Percentiles rank a stretch among this genome's conserved stretches.
These are phyloP conservation scores for Cladorrhinum sp. DNA, from an alignment of 2,329 filamentous ascomycete genomes.

Conservation along the genomic window DNA sequence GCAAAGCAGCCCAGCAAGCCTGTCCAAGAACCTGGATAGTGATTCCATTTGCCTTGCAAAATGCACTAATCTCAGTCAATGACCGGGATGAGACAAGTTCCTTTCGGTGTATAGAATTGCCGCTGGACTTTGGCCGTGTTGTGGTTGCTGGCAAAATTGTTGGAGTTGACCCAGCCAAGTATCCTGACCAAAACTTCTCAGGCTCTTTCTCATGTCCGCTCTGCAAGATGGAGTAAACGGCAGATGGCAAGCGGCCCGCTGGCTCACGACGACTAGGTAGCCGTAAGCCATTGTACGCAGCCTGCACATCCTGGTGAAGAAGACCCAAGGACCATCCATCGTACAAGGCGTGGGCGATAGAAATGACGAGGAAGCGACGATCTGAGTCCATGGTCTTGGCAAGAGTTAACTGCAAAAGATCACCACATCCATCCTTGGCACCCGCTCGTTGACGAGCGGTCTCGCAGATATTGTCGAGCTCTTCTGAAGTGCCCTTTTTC, in stretches of 20 bases:
- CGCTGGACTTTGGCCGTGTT: neutral
- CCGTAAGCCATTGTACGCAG: conserved; percentile 54
- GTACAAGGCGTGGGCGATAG: conserved; percentile 82
- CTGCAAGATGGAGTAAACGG: conserved; percentile 44
- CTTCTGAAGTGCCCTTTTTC: conserved; percentile 26
- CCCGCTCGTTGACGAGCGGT: conserved; percentile 39
- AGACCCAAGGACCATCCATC: conserved; percentile 81
- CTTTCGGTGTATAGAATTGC: conserved; percentile 35
- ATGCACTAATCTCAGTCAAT: conserved; percentile 43
- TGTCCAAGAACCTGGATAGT: conserved; percentile 76
- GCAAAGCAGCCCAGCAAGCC: conserved; percentile 69
- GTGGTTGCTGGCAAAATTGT: conserved; percentile 7
- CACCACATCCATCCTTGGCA: conserved; percentile 33
- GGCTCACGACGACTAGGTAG: neutral
- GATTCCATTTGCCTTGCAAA: conserved; percentile 66
- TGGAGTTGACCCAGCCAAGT: conserved; percentile 50
- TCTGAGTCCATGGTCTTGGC: conserved; percentile 32
- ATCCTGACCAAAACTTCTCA: conserved; percentile 66
- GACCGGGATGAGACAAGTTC: conserved; percentile 46
- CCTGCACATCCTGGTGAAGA: conserved; percentile 66
- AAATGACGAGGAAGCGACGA: conserved; percentile 54
- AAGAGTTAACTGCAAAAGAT: conserved; percentile 51
- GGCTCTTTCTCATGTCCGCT: conserved; percentile 38
- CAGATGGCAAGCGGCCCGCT: neutral
- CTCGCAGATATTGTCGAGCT: conserved; percentile 37